These are phyloP conservation scores for Eucalyptus caleyi DNA, from an alignment of 345 rosid species.

Conservation along the genomic window DNA sequence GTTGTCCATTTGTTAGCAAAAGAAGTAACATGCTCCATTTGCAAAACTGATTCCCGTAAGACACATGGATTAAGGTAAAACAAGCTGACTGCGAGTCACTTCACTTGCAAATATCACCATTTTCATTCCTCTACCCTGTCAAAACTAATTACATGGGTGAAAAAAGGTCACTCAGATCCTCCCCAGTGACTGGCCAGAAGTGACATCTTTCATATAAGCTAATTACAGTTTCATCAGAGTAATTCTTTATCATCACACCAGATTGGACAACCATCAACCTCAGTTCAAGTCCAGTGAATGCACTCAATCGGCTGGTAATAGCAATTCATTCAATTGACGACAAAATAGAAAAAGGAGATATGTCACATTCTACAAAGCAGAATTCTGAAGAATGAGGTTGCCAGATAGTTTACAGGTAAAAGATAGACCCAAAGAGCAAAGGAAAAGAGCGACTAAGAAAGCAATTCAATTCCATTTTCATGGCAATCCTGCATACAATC, in stretches of 20 bases:
- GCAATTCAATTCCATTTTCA: background rate
- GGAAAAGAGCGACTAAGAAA: background rate
- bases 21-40: background rate
- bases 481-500: background rate
- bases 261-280: background rate
- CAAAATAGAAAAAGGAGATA: background rate
- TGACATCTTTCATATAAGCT: background rate
- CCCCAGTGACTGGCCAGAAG: background rate
- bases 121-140: background rate
- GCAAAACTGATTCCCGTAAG: background rate
- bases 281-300: background rate
- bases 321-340: background rate
- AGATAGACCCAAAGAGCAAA: background rate
- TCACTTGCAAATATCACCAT: background rate
- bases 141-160: background rate
- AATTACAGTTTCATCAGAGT: background rate
- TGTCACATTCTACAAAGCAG: background rate
- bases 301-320: background rate
- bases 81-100: background rate
- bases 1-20: background rate
- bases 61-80: background rate
- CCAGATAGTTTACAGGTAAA: background rate
- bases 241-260: background rate
- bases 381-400: background rate
- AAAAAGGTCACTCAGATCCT: background rate